phyloP scores from a whole-genome alignment of 2,329 filamentous ascomycete genomes.

The Verticillium tricorpus region DNA sequence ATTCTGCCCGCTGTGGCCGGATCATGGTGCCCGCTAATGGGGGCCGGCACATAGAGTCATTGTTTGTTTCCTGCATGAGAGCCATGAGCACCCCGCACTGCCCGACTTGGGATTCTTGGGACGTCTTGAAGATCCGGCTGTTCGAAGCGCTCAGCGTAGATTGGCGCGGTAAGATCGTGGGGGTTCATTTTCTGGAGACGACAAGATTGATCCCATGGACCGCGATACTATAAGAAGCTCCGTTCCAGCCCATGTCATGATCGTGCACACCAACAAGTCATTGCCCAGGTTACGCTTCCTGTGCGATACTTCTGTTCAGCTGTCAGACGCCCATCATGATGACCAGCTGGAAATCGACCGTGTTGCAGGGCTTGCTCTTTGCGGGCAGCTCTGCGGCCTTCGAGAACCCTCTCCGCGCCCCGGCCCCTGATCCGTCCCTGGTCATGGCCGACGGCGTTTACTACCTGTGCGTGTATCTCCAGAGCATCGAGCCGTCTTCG shows the following conservation, averaged over 20 bases:
- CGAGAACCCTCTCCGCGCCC: constrained; percentile 1
- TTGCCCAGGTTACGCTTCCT: no score
- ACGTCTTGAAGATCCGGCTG: background rate
- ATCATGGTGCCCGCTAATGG: background rate
- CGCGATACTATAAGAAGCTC: background rate
- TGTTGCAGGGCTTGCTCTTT: background rate
- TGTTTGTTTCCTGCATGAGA: background rate
- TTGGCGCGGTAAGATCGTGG: background rate
- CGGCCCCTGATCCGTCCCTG: constrained; percentile 1
- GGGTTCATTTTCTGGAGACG: background rate
- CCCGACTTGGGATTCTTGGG: background rate
- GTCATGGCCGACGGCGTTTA: background rate
- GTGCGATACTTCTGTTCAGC: no score
- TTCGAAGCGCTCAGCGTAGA: background rate
- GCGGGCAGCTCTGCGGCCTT: background rate
- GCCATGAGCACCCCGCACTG: background rate
- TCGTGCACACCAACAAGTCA: background rate
- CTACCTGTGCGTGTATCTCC: background rate
- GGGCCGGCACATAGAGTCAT: background rate
- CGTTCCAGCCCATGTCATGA: background rate
- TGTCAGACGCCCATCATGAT: background rate
- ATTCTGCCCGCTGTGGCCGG: background rate
- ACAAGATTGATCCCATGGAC: background rate
- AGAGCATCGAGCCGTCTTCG: background rate
- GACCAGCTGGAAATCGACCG: background rate